phyloP scores from a whole-genome alignment of 768 basidiomycete genomes.

The Mycena amicta region DNA sequence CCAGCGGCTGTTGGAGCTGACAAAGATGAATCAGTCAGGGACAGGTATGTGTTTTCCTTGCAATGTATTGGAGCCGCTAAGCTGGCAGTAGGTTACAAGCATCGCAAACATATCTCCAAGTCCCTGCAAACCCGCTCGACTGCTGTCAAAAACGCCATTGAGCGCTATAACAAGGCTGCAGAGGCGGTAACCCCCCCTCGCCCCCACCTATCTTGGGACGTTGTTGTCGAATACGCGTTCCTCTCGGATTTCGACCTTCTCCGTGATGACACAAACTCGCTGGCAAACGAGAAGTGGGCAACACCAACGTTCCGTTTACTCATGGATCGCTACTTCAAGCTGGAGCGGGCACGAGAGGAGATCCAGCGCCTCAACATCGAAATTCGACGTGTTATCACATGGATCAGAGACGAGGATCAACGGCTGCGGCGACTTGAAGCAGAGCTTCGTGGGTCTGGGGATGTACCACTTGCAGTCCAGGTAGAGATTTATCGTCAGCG shows the following conservation, averaged over 20 bases:
- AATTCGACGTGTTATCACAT: background rate
- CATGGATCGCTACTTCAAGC: background rate
- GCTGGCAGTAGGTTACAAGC: conserved; percentile 24
- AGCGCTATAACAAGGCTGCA: conserved; percentile 22
- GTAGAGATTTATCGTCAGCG: conserved; percentile 2
- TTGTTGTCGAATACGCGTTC: conserved; percentile 28
- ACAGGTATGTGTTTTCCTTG: conserved; percentile 21
- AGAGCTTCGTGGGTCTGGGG: background rate
- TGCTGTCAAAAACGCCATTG: conserved; percentile 23
- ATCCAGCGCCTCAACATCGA: background rate
- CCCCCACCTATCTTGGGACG: conserved; percentile 21
- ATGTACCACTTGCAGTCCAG: conserved; percentile 1
- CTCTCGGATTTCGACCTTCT: conserved; percentile 28
- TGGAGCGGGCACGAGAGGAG: background rate
- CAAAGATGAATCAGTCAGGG: conserved; percentile 24
- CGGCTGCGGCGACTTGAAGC: background rate
- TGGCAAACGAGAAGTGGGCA: background rate
- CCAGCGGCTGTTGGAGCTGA: conserved; percentile 21
- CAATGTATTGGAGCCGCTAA: too few species aligned
- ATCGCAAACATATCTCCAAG: conserved; percentile 24
- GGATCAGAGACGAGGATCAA: background rate
- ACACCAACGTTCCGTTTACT: background rate
- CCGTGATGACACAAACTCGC: conserved; percentile 3
- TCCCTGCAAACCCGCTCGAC: conserved; percentile 22
- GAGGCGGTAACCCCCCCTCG: conserved; percentile 4